Evolutionary conservation across 176 grass and related monocot species (phyloP).

Genomic region (Saccharum officinarum): DNA sequence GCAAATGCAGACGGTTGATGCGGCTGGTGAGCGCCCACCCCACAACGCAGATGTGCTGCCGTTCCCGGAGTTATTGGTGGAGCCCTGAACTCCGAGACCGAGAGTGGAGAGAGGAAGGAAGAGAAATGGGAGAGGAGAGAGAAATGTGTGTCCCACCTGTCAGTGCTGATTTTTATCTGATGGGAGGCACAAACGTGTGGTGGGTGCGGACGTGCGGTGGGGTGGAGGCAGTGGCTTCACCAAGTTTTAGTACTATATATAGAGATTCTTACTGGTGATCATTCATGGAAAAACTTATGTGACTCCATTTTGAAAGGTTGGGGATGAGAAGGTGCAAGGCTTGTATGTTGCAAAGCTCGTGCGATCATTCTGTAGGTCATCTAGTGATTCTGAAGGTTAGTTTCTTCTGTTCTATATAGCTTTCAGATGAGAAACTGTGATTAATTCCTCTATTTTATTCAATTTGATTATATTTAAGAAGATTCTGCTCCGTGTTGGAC

Average conservation of each 20-base stretch:
- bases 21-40: neutral
- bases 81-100: neutral
- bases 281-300: conserved; percentile 18
- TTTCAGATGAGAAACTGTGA: neutral
- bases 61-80: neutral
- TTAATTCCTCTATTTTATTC: neutral
- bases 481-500: neutral
- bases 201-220: neutral
- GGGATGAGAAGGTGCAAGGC: conserved; percentile 94
- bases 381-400: conserved; percentile 63
- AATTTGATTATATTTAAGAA: neutral
- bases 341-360: conserved; percentile 88
- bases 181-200: neutral
- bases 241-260: neutral
- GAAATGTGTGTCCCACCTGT: neutral
- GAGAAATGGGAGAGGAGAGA: neutral
- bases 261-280: neutral
- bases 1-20: neutral
- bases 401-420: conserved; percentile 9
- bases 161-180: neutral
- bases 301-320: conserved; percentile 51
- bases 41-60: neutral
- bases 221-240: neutral
- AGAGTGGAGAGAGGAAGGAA: neutral
- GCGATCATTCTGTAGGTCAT: conserved; percentile 84